phyloP scores from a whole-genome alignment of 768 basidiomycete species.

The Tulasnella sp. region DNA sequence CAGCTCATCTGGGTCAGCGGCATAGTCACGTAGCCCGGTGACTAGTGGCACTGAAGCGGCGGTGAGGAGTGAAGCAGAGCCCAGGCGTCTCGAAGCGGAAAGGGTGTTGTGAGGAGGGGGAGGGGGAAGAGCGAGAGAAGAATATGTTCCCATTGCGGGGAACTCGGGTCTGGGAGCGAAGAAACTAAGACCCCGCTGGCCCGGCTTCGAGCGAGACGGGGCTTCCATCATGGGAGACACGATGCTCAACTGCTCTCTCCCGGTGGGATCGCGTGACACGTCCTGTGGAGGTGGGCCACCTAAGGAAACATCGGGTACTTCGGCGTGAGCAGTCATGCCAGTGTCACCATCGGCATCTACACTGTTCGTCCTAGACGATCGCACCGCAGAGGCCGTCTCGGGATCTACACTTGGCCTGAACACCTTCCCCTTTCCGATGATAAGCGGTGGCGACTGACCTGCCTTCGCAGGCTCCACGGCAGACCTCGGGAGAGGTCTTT shows the following conservation, averaged over 20 bases:
- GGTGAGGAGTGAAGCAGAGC: not conserved
- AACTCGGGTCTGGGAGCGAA: not conserved
- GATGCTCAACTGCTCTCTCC: not conserved
- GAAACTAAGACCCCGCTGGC: not conserved
- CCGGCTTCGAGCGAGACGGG: not conserved
- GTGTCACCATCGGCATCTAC: slow-evolving; percentile 1
- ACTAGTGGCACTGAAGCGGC: not conserved
- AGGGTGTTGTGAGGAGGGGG: slow-evolving; percentile 5
- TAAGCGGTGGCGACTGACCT: not conserved
- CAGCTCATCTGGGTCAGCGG: slow-evolving; percentile 10
- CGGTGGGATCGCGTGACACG: not conserved
- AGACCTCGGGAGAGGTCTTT: not conserved
- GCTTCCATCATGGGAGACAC: not conserved
- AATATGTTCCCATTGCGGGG: not conserved
- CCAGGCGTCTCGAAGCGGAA: not conserved
- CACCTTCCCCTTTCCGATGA: slow-evolving; percentile 8
- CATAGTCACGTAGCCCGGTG: not conserved
- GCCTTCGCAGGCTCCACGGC: not conserved
- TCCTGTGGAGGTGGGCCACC: not conserved
- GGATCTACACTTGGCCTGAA: slow-evolving; percentile 7
- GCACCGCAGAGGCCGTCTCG: not conserved
- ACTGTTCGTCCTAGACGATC: not conserved
- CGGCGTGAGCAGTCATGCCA: not conserved
- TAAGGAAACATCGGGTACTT: no score
- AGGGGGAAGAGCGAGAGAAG: slow-evolving; percentile 6